These are phyloP conservation scores for Ballota nigra DNA, from an alignment of 257 asterid genomes.

Conservation along the genomic window DNA sequence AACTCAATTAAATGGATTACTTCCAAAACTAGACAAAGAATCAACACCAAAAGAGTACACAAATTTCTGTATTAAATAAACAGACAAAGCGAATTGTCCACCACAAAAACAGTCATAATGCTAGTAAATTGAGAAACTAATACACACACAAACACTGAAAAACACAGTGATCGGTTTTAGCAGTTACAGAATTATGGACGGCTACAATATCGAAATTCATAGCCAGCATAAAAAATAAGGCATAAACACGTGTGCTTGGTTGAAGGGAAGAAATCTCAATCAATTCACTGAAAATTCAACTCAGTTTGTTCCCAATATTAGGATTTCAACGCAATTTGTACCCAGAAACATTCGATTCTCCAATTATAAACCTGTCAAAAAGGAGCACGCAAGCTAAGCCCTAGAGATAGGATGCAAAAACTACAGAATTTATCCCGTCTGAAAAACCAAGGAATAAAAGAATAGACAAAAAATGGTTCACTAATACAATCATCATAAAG, in stretches of 20 bases:
- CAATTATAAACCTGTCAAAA: conserved; percentile 9
- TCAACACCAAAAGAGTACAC: background rate
- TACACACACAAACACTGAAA: background rate
- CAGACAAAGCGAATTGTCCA: background rate
- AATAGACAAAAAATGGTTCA: background rate
- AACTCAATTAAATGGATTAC: background rate
- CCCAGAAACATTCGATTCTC: conserved; percentile 2
- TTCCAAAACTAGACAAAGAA: background rate
- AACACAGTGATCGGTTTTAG: background rate
- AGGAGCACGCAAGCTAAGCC: conserved; percentile 36
- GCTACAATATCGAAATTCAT: background rate
- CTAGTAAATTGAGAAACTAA: conserved; percentile 2
- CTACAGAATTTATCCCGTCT: background rate
- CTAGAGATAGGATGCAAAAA: conserved; percentile 21
- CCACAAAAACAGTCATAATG: conserved; percentile 11
- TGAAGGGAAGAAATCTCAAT: background rate
- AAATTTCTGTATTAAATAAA: background rate
- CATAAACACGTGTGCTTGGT: background rate
- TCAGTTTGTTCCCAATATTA: background rate
- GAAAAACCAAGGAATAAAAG: background rate
- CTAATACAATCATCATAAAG: conserved; percentile 7
- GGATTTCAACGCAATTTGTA: background rate
- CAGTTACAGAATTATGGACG: background rate
- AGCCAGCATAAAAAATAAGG: background rate
- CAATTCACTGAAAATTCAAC: conserved; percentile 3